Base-by-base conservation (phyloP, 352 stramenopile species). In the Pythium scleroteichum region DNA sequence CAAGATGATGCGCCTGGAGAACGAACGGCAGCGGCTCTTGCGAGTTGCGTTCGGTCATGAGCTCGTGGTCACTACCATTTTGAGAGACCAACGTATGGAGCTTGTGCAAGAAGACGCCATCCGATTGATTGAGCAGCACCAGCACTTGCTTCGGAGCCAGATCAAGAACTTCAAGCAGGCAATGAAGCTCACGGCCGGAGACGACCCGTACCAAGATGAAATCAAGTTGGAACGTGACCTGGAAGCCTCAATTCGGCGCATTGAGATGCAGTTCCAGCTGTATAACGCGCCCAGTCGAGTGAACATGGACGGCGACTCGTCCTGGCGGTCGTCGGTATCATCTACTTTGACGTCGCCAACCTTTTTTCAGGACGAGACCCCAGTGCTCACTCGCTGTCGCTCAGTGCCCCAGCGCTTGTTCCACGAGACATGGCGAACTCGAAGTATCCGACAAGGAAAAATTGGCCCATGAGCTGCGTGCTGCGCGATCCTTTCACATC, bases 51-150 rank as follows among this genome's bases (percentile, higher is more conserved):
- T 76, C 41, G 59, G 48, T 0, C 70, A 78, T 33, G 72, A 82
- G 23, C 29, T 85, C 0, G 71, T 82, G 17, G 69, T 54, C 46
- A 59, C 45, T 8, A 35, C 42, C 4, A 19, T 20, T 14, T 26
- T 35, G 10, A 16, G 10, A 4, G 19, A 12, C 7, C 17, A 50
- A 19, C 19, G 32, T 2, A 32, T 71, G 10, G 75, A 85, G 19
- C 63, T 82, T 4, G 59, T 85, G 0, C 75, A 79, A 41, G 62
- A 66, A 32, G 75, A 85, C 23, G 75, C 71, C 0, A 6, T 85
- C 7, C 23, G 59, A 7, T 45, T 79, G 0, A 66, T 80, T 24
- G 53, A 68, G 1, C 69, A 68, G n/a, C 58, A 53, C 0, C 68
- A 80, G 49, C 47, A 56, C 12, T 39, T 49, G 8, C 45, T 80